Base-by-base conservation (phyloP, 257 asterid genomes). In the Nicotiana paniculata region DNA sequence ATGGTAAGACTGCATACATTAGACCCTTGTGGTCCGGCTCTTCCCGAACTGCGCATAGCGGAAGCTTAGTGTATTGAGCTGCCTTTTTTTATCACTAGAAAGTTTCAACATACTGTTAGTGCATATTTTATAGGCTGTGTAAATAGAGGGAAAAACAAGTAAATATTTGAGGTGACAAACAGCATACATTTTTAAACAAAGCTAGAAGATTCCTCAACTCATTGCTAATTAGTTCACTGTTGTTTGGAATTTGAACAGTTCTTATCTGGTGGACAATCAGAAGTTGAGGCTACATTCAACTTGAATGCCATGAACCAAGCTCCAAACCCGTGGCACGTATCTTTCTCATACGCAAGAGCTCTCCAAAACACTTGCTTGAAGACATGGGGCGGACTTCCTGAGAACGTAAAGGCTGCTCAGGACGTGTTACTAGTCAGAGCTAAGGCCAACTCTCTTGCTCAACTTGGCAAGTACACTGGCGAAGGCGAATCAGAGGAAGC, bases 291-390 rank as follows among this genome's bases (percentile, higher is more conserved):
- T 43, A 81, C 84, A 9, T 66, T 76, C 48, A 84, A 85, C 82
- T 81, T 85, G 87, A 85, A 85, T 24, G 82, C 85, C 54, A 85
- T 81, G 63, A 85, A 85, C 84, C 81, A 84, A 43, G 63, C 83
- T 55, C 85, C 85, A 6, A 81, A 58, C 83, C 87, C 63, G 1
- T 81, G 83, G 63, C 87, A 77, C 17, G 77, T 85, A n/a, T 85
- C 87, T 4, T 85, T 85, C 80, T 81, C 87, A 10, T 81, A 77
- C 1, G 81, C 87, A 9, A 81, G 85, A 68, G 83, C 85, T 0
- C 85, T 85, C 15, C 84, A 81, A 55, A 84, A 81, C 61, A 84
- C 84, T 18, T 76, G 82, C 82, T 64, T 84, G 75, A 81, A 81
- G 80, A 84, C 87, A 53, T 81, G 82, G 84, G 80, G 82, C 39